Conservation (phyloP, 805 yeast species). For the Candida sakaeoensis region DNA sequence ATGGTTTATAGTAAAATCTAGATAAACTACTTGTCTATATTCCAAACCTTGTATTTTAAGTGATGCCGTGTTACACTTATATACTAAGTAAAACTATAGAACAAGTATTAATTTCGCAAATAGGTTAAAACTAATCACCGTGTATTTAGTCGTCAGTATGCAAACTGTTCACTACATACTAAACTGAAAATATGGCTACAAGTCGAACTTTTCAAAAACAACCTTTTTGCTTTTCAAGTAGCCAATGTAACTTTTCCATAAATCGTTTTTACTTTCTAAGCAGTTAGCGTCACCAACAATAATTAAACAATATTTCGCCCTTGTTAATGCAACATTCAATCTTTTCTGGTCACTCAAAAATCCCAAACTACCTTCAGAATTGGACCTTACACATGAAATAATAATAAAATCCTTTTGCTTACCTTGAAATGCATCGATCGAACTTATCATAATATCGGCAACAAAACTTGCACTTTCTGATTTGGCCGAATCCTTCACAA, state of each 20-base stretch:
- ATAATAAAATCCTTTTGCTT: constrained; percentile 51
- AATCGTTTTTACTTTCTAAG: constrained; percentile 42
- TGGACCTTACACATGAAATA: constrained; percentile 58
- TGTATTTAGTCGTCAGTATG: too few relatives aligned
- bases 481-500: constrained; percentile 51
- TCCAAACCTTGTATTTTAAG: too few relatives aligned
- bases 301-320: constrained; percentile 79
- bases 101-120: too few relatives aligned
- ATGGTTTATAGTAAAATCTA: too few relatives aligned
- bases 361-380: constrained; percentile 69
- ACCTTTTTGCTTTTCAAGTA: neutral
- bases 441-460: constrained; percentile 44
- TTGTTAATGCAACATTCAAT: constrained; percentile 81
- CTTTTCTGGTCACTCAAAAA: constrained; percentile 82
- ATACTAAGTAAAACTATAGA: too few relatives aligned
- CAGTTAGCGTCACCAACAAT: constrained; percentile 33
- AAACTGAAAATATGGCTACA: too few relatives aligned
- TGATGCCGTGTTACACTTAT: too few relatives aligned
- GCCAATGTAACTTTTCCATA: constrained; percentile 37
- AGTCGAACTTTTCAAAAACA: neutral
- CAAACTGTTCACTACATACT: too few relatives aligned
- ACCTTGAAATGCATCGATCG: constrained; percentile 64
- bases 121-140: too few relatives aligned
- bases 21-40: too few relatives aligned
- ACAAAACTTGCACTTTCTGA: constrained; percentile 47